Evolutionary conservation across 192 early-diverging fungal genomes (phyloP), one percentile per base, ranked within the genome.

Genomic region (Backusella parvicylindrica): DNA sequence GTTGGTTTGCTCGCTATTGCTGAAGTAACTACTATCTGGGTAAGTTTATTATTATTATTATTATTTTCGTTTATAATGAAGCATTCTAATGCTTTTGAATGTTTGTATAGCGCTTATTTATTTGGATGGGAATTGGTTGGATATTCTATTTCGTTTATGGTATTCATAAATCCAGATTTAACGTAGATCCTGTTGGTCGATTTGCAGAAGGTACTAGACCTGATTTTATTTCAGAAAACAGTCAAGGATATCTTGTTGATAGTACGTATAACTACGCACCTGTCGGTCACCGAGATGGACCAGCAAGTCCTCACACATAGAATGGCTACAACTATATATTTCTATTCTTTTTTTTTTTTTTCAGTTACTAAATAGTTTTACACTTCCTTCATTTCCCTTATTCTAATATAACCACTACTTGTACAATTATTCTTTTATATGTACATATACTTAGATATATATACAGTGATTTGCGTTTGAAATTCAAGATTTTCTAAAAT

Each of bases 61-160:
- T 87, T 41, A 7, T 41, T 41, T 18, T 15, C 15, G 1, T 26
- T n/a, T 69, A 21, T 41, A 89, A 35, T 94, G 91, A 11, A 60
- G 11, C n/a, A 35, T 56, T 6, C 35, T 64, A 38, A 63, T 32
- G 12, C 1, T 60, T 26, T 64, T 31, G 23, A 5, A 18, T 12
- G 26, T 70, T 21, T 18, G 28, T 8, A 32, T 35, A 53, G 73
- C 91, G 95, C 37, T 78, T 95, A 26, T 86, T 93, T 64, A 86
- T 91, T 33, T 95, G 95, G 95, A 86, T 93, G 71, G 93, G 71
- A 0, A 74, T 95, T 9, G 95, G 95, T 11, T 56, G 92, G 30
- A n/a, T 95, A 3, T 81, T 97, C n/a, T 97, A 96, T 68, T 75
- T 85, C 2, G 11, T 82, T 1, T 95, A 92, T 77, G 91, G 93